Evolutionary conservation across 2,329 filamentous ascomycete genomes (phyloP), one percentile per base, ranked within the genome.

Genomic region (Colletotrichum agaves): DNA sequence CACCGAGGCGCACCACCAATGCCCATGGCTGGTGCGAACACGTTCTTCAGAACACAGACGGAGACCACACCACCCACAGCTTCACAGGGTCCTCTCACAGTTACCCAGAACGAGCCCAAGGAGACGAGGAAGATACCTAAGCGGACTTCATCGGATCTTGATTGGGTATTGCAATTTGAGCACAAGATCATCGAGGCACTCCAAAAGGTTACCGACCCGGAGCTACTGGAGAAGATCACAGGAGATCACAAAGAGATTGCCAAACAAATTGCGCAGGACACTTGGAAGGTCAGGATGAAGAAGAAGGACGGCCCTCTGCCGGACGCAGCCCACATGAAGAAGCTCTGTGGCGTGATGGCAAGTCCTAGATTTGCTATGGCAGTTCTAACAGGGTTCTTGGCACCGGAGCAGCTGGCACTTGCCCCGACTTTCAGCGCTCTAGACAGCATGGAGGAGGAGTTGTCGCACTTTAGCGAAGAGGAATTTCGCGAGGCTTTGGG

Each of bases 291-390:
- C 27, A 76, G 75, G 19, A 72, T 72, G 39, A 61, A 72, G 13
- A 70, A 71, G 27, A 61, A 67, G 2, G 66, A 60, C 21, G 79
- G 78, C 2, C 74, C 78, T 57, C 61, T 79, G 4, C 73, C 72
- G 2, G 77, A 81, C 60, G 72, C 73, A n/a, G 65, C 71, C 7
- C 80, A 76, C 27, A 81, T 80, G 80, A 75, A 73, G n/a, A 64
- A 72, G 10, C 73, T 81, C 0, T 53, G 69, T 17, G 69, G 71
- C 12, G 58, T 79, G 8, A 67, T 76, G 4, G 61, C 53, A 1
- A 64, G 75, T 10, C 65, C 75, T 4, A 74, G 75, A 15, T 78
- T 82, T 67, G 74, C 75, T 17, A 69, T 74, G 4, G 76, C 75
- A 1, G 63, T 78, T 2, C 63, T 76, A 8, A 71, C 71, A 1